Percentiles rank a stretch among this genome's conserved stretches.
Evolutionary conservation across 2,329 filamentous ascomycete species (phyloP).

Genomic region (Rosellinia necatrix): DNA sequence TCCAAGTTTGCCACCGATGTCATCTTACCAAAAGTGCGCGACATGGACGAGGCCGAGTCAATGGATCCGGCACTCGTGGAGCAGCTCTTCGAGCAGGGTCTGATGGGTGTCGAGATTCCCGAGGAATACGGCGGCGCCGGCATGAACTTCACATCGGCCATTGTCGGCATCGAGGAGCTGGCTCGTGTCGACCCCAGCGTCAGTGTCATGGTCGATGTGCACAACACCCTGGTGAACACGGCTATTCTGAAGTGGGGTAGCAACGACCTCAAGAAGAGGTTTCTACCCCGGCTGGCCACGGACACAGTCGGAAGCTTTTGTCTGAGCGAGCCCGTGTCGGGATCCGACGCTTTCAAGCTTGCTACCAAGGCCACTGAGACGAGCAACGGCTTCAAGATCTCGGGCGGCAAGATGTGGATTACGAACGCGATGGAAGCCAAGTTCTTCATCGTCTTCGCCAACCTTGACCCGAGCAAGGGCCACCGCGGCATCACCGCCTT

Average conservation of each 20-base stretch:
- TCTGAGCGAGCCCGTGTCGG: constrained; percentile 87
- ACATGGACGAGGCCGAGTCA: constrained; percentile 95
- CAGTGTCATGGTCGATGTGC: constrained; percentile 92
- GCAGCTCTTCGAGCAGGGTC: constrained; percentile 93
- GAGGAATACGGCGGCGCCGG: constrained; percentile 95
- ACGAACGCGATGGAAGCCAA: constrained; percentile 94
- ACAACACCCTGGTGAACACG: constrained; percentile 98
- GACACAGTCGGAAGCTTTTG: constrained; percentile 92
- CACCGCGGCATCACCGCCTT: constrained; percentile 98
- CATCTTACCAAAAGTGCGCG: constrained; percentile 86
- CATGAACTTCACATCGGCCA: constrained; percentile 98
- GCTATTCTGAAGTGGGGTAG: constrained; percentile 85
- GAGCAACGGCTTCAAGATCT: constrained; percentile 81
- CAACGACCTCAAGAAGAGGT: constrained; percentile 77
- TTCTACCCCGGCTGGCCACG: constrained; percentile 87
- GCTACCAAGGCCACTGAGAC: constrained; percentile 89
- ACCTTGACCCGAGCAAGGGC: constrained; percentile 86
- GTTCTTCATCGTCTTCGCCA: constrained; percentile 98
- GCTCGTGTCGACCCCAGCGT: constrained; percentile 93
- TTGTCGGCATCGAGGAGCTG: constrained; percentile 96
- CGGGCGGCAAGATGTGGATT: constrained; percentile 99
- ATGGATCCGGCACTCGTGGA: constrained; percentile 92
- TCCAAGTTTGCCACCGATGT: constrained; percentile 88
- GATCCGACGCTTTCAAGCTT: constrained; percentile 94
- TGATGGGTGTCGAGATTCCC: constrained; percentile 97